Base-by-base conservation (phyloP, 1,284 basidiomycete species). In the Cryptococcus sp. region DNA sequence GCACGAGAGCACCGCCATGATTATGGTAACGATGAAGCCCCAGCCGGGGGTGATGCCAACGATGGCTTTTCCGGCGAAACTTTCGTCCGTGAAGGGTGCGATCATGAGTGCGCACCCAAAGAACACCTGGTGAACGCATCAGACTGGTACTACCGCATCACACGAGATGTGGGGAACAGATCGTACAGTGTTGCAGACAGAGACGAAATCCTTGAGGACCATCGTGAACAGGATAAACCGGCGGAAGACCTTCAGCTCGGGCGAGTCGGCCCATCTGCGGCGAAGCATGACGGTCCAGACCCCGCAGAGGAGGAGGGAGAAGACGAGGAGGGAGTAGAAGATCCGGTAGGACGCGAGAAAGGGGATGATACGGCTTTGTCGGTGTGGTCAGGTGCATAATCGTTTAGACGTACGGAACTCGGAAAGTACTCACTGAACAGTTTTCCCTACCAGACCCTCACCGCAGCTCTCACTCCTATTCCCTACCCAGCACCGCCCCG, bases 291-390 rank as follows among this genome's bases (percentile, higher is more conserved):
- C 35, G 40, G 33, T 16, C 16, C 23, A 52, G 4, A 44, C 4
- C 12, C 45, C 23, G 8, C 20, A 44, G 15, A 52, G 40, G 8
- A 48, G 20, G 18, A 55, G 23, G 15, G 53, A 33, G 43, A 51
- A 55, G 3, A 46, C 39, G 24, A 49, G 33, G 24, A 59, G 44
- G 23, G 39, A 38, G 46, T 52, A 59, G 20, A 46, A 59, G 33
- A 55, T 59, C 21, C 37, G 53, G n/a, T 51, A 59, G 18, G 52
- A 35, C 23, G 28, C n/a, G 40, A 59, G 44, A n/a, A 59, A 24
- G 16, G 53, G 57, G 45, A 54, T 54, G n/a, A 50, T n/a, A 15
- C 21, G 16, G 38, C 56, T 58, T 1, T 6, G 24, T 11, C 15
- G 20, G 9, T 20, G 20, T 8, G 16, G 46, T 24, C 33, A 11